phyloP scores from a whole-genome alignment of 495 filamentous ascomycete species.

The Hypoxylon fragiforme region DNA sequence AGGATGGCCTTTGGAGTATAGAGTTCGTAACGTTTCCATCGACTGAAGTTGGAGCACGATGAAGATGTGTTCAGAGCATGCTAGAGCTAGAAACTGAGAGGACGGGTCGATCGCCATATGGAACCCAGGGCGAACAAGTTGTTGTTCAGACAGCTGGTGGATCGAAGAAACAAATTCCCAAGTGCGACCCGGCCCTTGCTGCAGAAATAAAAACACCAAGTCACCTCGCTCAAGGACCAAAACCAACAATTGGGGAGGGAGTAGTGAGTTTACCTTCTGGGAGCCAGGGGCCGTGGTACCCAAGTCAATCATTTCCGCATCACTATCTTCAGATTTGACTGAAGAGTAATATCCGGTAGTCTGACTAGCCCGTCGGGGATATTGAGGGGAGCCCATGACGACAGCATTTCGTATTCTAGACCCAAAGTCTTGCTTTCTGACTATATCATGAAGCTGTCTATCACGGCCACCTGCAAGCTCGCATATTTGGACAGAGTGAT shows the following conservation, averaged over 20 bases:
- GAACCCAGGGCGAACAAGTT: constrained; percentile 59
- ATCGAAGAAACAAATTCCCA: constrained; percentile 63
- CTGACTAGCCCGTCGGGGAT: constrained; percentile 31
- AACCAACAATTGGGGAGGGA: constrained; percentile 78
- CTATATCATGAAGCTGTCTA: constrained; percentile 69
- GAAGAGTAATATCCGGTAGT: constrained; percentile 40
- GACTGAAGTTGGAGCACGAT: constrained; percentile 64
- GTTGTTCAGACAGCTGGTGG: constrained; percentile 60
- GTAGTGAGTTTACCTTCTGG: constrained; percentile 12
- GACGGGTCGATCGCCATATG: constrained; percentile 82
- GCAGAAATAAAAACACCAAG: constrained; percentile 71
- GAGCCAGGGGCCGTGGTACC: constrained; percentile 3
- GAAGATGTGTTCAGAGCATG: constrained; percentile 48
- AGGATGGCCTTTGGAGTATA: constrained; percentile 39
- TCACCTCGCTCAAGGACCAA: constrained; percentile 70
- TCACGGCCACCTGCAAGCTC: constrained; percentile 62
- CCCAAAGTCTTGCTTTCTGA: constrained; percentile 73
- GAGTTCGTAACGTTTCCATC: constrained; percentile 48
- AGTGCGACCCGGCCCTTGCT: constrained; percentile 42
- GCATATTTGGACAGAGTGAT: constrained; percentile 70
- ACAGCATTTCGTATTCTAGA: constrained; percentile 67
- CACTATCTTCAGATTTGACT: constrained; percentile 29
- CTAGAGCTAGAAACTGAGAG: constrained; percentile 52
- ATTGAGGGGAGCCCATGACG: constrained; percentile 55
- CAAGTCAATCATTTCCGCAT: constrained; percentile 10